These are phyloP conservation scores for Aspergillus nomiae DNA, from an alignment of 2,329 filamentous ascomycete genomes.

Conservation along the genomic window DNA sequence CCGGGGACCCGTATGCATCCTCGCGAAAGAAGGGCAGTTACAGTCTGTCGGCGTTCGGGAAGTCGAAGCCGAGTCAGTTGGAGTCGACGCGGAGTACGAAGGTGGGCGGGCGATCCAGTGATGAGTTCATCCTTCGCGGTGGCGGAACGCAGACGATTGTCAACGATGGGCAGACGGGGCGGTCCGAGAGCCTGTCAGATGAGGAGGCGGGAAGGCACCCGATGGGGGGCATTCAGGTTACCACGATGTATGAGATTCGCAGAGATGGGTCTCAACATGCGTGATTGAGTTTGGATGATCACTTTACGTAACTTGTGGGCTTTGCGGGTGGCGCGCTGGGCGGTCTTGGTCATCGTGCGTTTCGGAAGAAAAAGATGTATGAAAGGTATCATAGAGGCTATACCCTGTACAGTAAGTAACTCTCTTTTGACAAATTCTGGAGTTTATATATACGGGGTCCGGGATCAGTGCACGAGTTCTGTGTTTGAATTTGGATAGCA, in stretches of 20 bases:
- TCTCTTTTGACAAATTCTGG: background rate
- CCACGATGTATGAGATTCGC: conserved; percentile 23
- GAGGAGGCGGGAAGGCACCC: conserved; percentile 14
- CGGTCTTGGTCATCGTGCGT: background rate
- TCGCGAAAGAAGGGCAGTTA: conserved; percentile 10
- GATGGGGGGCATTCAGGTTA: conserved; percentile 21
- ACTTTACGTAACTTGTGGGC: too few relatives aligned
- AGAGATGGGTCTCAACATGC: background rate
- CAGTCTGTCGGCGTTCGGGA: conserved; percentile 10
- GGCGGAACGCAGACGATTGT: background rate
- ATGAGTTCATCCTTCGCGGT: conserved; percentile 16
- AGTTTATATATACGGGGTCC: background rate
- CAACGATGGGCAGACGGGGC: conserved; percentile 9
- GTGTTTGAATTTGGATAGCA: background rate
- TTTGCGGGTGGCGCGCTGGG: background rate
- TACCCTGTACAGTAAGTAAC: background rate
- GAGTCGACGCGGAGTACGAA: conserved; percentile 4
- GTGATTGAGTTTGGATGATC: background rate
- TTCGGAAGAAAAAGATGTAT: background rate
- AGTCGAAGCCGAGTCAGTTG: conserved; percentile 11
- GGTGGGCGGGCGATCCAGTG: conserved; percentile 7
- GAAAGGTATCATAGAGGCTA: background rate
- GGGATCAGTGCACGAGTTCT: background rate
- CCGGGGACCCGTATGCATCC: conserved; percentile 8
- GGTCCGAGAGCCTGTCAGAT: conserved; percentile 7